Conservation (phyloP, 768 basidiomycete species). For the Tremella mesenterica region DNA sequence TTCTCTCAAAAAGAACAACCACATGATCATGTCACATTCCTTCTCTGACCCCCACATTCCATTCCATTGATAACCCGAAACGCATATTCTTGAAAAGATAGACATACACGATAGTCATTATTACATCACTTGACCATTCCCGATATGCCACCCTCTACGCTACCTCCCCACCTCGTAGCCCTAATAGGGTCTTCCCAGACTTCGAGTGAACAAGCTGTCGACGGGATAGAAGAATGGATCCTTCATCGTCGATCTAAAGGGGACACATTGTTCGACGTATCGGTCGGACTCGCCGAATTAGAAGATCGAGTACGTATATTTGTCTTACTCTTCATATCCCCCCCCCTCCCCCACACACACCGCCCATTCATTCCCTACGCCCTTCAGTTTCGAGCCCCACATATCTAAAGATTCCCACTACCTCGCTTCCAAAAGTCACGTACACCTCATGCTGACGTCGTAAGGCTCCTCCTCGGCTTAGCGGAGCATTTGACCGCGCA, state of each 20-base stretch:
- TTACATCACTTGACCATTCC: neutral
- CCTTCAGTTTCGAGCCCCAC: too few species aligned
- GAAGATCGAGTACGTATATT: conserved; percentile 37
- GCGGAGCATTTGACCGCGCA: conserved; percentile 31
- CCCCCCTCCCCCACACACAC: too few species aligned
- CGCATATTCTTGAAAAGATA: too few species aligned
- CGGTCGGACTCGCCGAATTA: conserved; percentile 36
- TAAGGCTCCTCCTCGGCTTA: conserved; percentile 19
- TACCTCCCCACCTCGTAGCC: conserved; percentile 11
- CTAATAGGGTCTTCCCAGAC: conserved; percentile 6
- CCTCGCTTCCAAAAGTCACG: neutral
- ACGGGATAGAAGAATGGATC: conserved; percentile 43
- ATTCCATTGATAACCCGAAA: too few species aligned
- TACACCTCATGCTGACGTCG: neutral
- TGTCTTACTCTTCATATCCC: too few species aligned
- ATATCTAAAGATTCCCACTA: too few species aligned
- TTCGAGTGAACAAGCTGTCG: conserved; percentile 24
- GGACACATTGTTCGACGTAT: conserved; percentile 39
- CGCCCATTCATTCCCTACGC: too few species aligned
- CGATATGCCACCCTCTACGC: conserved; percentile 9
- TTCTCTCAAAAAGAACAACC: too few species aligned
- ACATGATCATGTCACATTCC: too few species aligned
- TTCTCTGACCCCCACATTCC: too few species aligned
- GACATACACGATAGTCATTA: neutral
- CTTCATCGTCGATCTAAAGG: conserved; percentile 29